phyloP scores from a whole-genome alignment of 371 early-diverging fungal genomes.

The Mortierella sp. region DNA sequence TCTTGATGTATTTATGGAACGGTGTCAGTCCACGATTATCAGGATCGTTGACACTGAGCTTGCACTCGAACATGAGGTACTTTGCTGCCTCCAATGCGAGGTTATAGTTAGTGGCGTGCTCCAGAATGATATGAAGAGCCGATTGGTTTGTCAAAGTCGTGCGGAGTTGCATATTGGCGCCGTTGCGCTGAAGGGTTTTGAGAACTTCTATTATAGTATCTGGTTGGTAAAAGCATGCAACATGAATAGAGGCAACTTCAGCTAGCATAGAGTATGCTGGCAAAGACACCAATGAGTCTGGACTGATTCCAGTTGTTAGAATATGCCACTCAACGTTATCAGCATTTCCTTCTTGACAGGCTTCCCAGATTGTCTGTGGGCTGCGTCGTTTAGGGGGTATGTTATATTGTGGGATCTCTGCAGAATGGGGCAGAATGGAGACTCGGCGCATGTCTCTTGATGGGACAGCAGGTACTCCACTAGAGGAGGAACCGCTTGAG shows the following conservation, averaged over 20 bases:
- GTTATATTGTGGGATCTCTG: constrained; percentile 28
- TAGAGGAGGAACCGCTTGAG: constrained; percentile 38
- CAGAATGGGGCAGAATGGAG: constrained; percentile 37
- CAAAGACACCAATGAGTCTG: constrained; percentile 26
- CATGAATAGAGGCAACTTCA: constrained; percentile 43
- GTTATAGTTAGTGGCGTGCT: constrained; percentile 43
- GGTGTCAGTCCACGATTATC: constrained; percentile 53
- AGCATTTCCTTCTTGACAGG: constrained; percentile 47
- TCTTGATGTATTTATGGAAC: constrained; percentile 55
- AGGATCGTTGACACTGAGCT: constrained; percentile 44
- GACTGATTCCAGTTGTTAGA: constrained; percentile 24
- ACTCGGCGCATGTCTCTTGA: constrained; percentile 42
- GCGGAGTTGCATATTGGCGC: constrained; percentile 40
- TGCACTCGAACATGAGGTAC: constrained; percentile 42
- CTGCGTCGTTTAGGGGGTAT: constrained; percentile 22
- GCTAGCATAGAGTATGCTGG: constrained; percentile 51
- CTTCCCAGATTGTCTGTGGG: constrained; percentile 45
- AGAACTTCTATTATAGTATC: constrained; percentile 42
- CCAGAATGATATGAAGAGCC: constrained; percentile 48
- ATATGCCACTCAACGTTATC: constrained; percentile 46
- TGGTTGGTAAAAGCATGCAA: constrained; percentile 49
- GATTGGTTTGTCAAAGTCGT: constrained; percentile 43
- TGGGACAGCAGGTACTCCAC: constrained; percentile 29
- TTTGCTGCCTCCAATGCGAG: constrained; percentile 38
- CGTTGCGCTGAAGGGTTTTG: constrained; percentile 40